These are phyloP conservation scores for Teunomyces gatunensis DNA, from an alignment of 805 yeast genomes.

Conservation along the genomic window DNA sequence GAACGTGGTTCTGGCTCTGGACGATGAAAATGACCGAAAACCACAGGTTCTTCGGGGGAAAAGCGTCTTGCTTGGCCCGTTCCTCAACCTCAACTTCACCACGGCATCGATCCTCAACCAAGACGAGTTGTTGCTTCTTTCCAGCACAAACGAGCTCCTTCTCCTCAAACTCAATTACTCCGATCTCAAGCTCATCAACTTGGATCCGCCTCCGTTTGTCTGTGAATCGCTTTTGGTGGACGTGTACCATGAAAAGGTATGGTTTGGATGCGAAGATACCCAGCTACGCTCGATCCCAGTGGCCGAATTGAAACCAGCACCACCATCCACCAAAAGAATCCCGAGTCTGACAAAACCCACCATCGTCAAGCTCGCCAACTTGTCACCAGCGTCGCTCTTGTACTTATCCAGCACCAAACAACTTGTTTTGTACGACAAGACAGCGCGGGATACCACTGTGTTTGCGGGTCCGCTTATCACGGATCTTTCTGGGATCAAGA, in stretches of 20 bases:
- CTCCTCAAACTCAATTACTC: slow-evolving; percentile 23
- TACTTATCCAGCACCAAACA: slow-evolving; percentile 38
- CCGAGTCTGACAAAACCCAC: no score
- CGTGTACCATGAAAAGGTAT: slow-evolving; percentile 18
- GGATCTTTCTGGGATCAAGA: slow-evolving; percentile 39
- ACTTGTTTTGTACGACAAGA: slow-evolving; percentile 26
- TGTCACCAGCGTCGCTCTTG: slow-evolving; percentile 21
- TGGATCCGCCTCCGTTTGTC: slow-evolving; percentile 15
- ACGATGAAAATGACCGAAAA: slow-evolving; percentile 14
- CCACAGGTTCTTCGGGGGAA: slow-evolving; percentile 47
- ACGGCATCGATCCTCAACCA: slow-evolving; percentile 32
- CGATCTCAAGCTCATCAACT: slow-evolving; percentile 14
- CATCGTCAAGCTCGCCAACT: slow-evolving; percentile 24
- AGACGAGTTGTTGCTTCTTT: slow-evolving; percentile 35
- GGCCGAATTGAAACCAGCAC: slow-evolving; percentile 10
- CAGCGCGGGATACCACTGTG: slow-evolving; percentile 7
- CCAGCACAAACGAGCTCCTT: slow-evolving; percentile 32
- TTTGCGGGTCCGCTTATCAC: slow-evolving; percentile 38
- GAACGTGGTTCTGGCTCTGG: slow-evolving; percentile 32
- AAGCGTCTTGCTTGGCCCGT: slow-evolving; percentile 53
- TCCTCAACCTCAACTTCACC: slow-evolving; percentile 50
- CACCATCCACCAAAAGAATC: no score
- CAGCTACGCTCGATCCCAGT: slow-evolving; percentile 10
- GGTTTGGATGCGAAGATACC: slow-evolving; percentile 21
- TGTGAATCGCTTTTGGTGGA: slow-evolving; percentile 20